A percentile compares a stretch with the other conserved stretches of the same genome.
Evolutionary conservation across 768 basidiomycete genomes (phyloP).

Genomic region (Ephemerocybe angulata): DNA sequence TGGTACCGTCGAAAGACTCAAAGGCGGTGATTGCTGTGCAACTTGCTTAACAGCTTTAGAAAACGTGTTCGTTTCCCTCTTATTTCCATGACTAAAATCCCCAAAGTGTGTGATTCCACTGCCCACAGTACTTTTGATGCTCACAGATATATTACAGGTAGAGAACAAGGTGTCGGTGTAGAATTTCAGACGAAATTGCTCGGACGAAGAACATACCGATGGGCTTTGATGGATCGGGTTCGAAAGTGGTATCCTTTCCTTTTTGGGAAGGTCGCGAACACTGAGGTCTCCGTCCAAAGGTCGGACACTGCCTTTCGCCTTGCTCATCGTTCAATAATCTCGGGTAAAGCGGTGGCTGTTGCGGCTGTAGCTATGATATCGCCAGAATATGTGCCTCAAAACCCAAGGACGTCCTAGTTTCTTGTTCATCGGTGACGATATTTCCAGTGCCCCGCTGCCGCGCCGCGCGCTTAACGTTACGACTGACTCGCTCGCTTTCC

Average conservation of each 20-base stretch:
- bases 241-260: not conserved
- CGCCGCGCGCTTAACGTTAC: no score
- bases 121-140: not conserved
- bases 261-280: not conserved
- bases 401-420: not conserved
- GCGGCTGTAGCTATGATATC: not conserved
- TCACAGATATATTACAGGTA: not conserved
- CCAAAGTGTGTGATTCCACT: not conserved
- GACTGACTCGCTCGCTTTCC: not conserved
- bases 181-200: not conserved
- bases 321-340: not conserved
- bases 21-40: slow-evolving; percentile 1
- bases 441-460: no score
- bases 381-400: no score
- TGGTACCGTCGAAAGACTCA: no score
- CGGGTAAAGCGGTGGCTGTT: not conserved
- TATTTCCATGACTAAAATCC: not conserved
- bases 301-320: not conserved
- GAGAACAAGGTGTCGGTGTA: no score
- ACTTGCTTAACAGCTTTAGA: slow-evolving; percentile 5
- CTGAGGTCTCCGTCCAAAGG: not conserved
- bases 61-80: not conserved
- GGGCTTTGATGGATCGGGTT: not conserved
- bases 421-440: no score
- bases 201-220: not conserved